Evolutionary conservation across 139 green algal species (phyloP), one percentile per base, ranked within the genome.

Genomic region (Micromonas pusilla): DNA sequence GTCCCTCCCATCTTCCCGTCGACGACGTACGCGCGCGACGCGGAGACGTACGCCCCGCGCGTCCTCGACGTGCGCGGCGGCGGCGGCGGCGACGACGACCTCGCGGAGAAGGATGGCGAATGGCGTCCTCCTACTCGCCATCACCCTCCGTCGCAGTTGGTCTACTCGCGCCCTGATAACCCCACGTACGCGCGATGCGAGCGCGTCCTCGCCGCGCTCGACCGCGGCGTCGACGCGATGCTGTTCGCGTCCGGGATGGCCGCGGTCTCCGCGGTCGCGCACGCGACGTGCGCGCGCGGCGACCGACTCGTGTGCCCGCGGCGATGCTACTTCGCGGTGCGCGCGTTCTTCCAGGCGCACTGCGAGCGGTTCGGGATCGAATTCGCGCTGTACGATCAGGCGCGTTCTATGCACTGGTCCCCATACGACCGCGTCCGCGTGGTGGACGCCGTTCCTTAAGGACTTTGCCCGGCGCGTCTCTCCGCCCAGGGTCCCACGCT

Each of bases 1-100:
- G 33, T 53, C 32, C 66, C 66, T 1, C 33, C 66, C 2, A 73
- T 73, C 20, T 52, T 53, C 16, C 66, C 66, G 2, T 73, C 66
- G 66, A 73, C 66, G 66, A 73, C 66, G 66, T 73, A 54, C 33
- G 31, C 66, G 16, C 66, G 66, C 3, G 66, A 73, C 33, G 9
- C 45, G 45, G 45, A 57, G 45, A 57, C 45, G 45, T 57, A 57
- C 45, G 31, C 63, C 2, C 1, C 66, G 66, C 66, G 66, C 66
- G 3, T 53, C 4, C 9, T 0, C 1, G 16, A 57, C 45, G n/a
- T n/a, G n/a, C 45, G 45, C 45, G 45, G 9, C 45, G 45, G 9
- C 45, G 45, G 9, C 9, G 16, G 9, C 45, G 45, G 9, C 45
- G 16, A 23, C 45, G 45, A 57, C 45, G 45, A 9, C 9, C 45